Conservation (phyloP, 164 flowering plant species). For the Magnolia kwangsiensis region DNA sequence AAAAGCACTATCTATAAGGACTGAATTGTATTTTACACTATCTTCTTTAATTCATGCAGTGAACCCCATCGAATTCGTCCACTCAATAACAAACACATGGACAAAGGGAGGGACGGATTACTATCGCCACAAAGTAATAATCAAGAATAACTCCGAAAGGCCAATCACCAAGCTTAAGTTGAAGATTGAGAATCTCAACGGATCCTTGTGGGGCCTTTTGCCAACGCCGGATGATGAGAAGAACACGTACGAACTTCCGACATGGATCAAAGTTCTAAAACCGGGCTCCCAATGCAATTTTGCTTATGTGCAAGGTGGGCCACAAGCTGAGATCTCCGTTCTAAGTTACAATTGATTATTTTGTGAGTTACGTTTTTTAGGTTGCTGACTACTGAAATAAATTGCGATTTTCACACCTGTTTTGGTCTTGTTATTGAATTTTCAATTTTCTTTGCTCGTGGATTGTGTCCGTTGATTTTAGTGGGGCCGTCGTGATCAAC, state of each 20-base stretch:
- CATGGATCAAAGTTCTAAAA: constrained; percentile 40
- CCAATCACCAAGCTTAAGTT: constrained; percentile 54
- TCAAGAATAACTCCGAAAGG: constrained; percentile 65
- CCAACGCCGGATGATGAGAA: constrained; percentile 31
- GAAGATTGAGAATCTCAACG: constrained; percentile 48
- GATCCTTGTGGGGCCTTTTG: constrained; percentile 66
- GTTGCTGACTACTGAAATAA: background rate
- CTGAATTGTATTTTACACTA: background rate
- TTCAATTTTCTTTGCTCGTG: no score
- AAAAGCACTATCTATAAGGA: no score
- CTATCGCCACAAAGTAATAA: constrained; percentile 64
- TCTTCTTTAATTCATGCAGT: constrained; percentile 23
- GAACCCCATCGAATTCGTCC: constrained; percentile 55
- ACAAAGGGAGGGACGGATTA: constrained; percentile 25
- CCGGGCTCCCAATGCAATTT: constrained; percentile 60
- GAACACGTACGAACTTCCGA: constrained; percentile 55
- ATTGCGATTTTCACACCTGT: background rate
- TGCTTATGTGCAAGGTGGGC: constrained; percentile 80
- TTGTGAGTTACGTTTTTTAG: background rate
- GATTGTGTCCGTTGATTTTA: no score
- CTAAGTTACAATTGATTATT: constrained; percentile 35
- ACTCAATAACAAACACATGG: constrained; percentile 67
- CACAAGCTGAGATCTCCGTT: constrained; percentile 68
- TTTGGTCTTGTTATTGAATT: no score
- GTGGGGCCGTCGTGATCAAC: no score